phyloP scores from a whole-genome alignment of 192 early-diverging fungal species.

The Coemansia umbellata region DNA sequence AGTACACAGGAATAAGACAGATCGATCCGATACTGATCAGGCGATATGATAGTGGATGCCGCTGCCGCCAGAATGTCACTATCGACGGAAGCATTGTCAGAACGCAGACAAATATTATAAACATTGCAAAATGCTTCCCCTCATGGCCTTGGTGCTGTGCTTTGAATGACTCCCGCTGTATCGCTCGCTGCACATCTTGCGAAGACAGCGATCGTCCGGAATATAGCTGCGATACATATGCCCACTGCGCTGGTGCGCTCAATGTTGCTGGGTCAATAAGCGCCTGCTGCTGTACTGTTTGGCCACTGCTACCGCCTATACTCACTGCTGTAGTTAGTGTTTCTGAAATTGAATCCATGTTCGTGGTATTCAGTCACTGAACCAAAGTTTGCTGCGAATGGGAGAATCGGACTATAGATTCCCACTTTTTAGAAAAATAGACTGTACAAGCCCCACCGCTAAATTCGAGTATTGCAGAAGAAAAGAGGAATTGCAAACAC shows the following conservation, averaged over 20 bases:
- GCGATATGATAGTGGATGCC: conserved; percentile 34
- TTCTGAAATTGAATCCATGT: no score
- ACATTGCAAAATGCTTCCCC: conserved; percentile 34
- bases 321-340: not conserved
- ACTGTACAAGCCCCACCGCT: no score
- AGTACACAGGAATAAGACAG: conserved; percentile 43
- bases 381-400: no score
- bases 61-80: conserved; percentile 35
- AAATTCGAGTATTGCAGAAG: no score
- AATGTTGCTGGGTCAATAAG: conserved; percentile 6
- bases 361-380: no score
- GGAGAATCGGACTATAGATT: no score
- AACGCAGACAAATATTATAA: conserved; percentile 34
- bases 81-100: conserved; percentile 38
- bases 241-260: conserved; percentile 17
- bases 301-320: not conserved
- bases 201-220: conserved; percentile 25
- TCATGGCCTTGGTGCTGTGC: conserved; percentile 33
- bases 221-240: conserved; percentile 17
- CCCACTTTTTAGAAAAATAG: no score
- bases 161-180: conserved; percentile 29
- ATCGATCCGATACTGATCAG: conserved; percentile 42
- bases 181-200: conserved; percentile 8
- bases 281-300: not conserved
- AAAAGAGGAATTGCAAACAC: no score